phyloP scores from a whole-genome alignment of 345 rosid genomes.

The Garcia nutans region DNA sequence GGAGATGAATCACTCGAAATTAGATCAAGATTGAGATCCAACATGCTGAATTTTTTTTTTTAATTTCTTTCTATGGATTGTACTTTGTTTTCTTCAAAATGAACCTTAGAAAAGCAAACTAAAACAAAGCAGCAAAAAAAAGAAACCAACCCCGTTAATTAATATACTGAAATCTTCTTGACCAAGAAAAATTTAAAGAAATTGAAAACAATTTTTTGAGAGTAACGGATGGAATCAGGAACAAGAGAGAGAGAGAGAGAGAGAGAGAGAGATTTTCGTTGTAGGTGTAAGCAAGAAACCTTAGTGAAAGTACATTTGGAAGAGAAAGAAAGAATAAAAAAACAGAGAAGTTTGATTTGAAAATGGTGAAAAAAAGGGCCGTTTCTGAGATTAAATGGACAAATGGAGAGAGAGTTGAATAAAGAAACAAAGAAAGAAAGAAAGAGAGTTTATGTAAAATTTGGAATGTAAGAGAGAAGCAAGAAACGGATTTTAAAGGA shows the following conservation, averaged over 20 bases:
- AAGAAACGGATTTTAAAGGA: slow-evolving; percentile 8
- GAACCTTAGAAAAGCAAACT: not conserved
- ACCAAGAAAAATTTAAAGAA: not conserved
- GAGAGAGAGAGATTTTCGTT: not conserved
- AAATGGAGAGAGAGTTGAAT: slow-evolving; percentile 23
- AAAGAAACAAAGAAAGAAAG: not conserved
- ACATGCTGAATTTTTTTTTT: slow-evolving; percentile 26
- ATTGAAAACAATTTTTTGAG: slow-evolving; percentile 9
- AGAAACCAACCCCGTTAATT: slow-evolving; percentile 6
- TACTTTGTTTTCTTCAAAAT: not conserved
- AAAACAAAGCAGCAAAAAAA: not conserved
- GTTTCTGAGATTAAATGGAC: slow-evolving; percentile 20
- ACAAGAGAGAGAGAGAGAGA: not conserved
- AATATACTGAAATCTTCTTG: not conserved
- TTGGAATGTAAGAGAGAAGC: not conserved
- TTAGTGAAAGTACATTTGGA: slow-evolving; percentile 13
- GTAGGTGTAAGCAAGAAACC: slow-evolving; percentile 2
- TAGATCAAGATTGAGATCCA: slow-evolving; percentile 68
- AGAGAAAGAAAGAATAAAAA: not conserved
- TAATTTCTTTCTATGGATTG: not conserved
- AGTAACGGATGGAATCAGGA: slow-evolving; percentile 28
- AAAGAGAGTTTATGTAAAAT: not conserved
- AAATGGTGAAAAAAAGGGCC: not conserved
- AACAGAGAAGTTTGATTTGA: slow-evolving; percentile 2
- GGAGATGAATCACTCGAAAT: slow-evolving; percentile 32